phyloP scores from a whole-genome alignment of 495 filamentous ascomycete genomes.

The Baudoinia panamericana region DNA sequence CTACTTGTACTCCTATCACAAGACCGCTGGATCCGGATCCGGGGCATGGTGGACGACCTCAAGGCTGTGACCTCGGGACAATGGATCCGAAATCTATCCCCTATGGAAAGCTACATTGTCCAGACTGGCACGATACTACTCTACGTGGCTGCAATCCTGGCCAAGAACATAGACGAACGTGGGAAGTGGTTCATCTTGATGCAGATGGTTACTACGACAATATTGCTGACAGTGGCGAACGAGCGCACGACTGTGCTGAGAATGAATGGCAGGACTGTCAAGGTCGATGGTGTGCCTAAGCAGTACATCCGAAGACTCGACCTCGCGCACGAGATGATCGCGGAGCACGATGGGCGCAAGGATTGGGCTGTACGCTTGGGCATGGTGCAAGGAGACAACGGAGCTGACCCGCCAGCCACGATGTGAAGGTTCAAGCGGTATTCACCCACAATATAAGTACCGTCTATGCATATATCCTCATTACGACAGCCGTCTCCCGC shows the following conservation, averaged over 20 bases:
- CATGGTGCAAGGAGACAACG: slow-evolving; percentile 19
- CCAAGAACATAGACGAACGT: slow-evolving; percentile 36
- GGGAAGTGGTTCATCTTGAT: slow-evolving; percentile 38
- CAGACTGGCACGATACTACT: slow-evolving; percentile 41
- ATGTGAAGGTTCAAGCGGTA: too few species aligned
- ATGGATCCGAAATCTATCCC: slow-evolving; percentile 42
- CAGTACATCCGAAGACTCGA: slow-evolving; percentile 28
- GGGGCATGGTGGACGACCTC: slow-evolving; percentile 41
- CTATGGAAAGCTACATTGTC: slow-evolving; percentile 36
- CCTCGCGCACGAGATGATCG: slow-evolving; percentile 30
- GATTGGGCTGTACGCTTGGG: slow-evolving; percentile 33
- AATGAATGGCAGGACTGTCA: slow-evolving; percentile 26
- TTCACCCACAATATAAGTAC: too few species aligned
- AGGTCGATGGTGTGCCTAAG: slow-evolving; percentile 18
- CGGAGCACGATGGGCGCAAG: slow-evolving; percentile 24
- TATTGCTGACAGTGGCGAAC: slow-evolving; percentile 41
- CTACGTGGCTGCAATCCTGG: slow-evolving; percentile 39
- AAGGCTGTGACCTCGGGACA: slow-evolving; percentile 43
- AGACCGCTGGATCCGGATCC: slow-evolving; percentile 37
- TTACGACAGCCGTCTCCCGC: too few species aligned
- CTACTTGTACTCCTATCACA: slow-evolving; percentile 32
- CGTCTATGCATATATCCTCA: too few species aligned
- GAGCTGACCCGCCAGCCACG: neutral
- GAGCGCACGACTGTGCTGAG: slow-evolving; percentile 13
- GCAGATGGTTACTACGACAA: slow-evolving; percentile 38